Percentiles rank a stretch among this genome's conserved stretches.
Conservation (phyloP, 2,329 filamentous ascomycete species). For the Fusarium sp. region DNA sequence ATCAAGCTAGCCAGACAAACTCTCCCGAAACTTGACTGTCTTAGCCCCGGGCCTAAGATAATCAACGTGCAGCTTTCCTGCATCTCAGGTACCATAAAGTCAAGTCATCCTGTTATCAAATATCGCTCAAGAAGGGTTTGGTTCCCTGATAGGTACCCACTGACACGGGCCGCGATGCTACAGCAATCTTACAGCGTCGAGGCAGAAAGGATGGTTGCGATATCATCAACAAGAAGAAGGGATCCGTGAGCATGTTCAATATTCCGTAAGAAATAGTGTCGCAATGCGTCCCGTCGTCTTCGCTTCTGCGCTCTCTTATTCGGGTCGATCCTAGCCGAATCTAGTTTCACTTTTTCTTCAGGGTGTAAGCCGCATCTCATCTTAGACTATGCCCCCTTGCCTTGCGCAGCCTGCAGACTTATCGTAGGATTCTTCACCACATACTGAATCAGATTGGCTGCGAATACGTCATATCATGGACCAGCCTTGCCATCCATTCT, state of each 20-base stretch:
- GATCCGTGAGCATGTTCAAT: constrained; percentile 5
- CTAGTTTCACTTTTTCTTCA: constrained; percentile 1
- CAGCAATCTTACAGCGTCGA: background rate
- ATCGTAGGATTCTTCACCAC: background rate
- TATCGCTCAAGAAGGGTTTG: constrained; percentile 13
- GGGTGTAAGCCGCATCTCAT: constrained; percentile 26
- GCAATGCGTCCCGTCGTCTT: constrained; percentile 3
- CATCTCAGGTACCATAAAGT: constrained; percentile 39
- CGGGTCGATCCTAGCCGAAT: constrained; percentile 25
- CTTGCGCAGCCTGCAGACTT: background rate
- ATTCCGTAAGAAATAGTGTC: background rate
- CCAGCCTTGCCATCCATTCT: background rate
- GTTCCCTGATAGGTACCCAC: too few relatives aligned
- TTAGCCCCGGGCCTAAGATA: constrained; percentile 38
- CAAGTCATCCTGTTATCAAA: background rate
- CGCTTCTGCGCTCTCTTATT: constrained; percentile 31
- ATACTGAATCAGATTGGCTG: background rate
- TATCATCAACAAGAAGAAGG: background rate
- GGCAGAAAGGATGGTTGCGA: background rate
- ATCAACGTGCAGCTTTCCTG: constrained; percentile 47
- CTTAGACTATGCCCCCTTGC: background rate
- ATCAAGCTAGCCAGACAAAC: constrained; percentile 41
- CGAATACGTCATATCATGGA: background rate
- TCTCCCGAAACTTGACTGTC: too few relatives aligned
- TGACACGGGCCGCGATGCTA: too few relatives aligned